Percentiles rank a stretch among this genome's conserved stretches.
phyloP scores from a whole-genome alignment of 805 yeast species.

The Candida patagonica region DNA sequence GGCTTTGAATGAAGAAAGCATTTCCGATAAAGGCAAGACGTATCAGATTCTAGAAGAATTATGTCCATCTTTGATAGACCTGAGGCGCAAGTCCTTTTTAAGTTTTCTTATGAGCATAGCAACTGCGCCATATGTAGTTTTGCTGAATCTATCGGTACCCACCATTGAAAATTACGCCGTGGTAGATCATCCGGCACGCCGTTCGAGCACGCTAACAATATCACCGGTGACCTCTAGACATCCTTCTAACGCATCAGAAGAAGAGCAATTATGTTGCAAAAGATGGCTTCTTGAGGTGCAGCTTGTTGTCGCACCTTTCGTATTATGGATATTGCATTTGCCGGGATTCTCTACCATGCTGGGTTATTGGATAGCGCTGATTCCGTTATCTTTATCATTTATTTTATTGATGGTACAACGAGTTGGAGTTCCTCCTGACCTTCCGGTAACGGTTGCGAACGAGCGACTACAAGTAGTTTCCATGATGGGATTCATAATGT shows the following conservation, averaged over 20 bases:
- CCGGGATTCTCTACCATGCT: neutral
- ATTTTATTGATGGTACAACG: constrained; percentile 9
- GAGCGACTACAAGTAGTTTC: constrained; percentile 13
- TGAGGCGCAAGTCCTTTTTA: constrained; percentile 19
- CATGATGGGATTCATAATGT: constrained; percentile 49
- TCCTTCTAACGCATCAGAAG: too few species aligned
- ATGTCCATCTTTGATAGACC: constrained; percentile 24
- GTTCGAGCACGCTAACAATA: neutral
- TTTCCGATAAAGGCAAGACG: neutral
- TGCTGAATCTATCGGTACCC: constrained; percentile 27
- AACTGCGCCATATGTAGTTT: constrained; percentile 25
- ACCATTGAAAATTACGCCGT: constrained; percentile 19
- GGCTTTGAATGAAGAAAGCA: neutral
- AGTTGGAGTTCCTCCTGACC: constrained; percentile 3
- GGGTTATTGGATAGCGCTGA: neutral
- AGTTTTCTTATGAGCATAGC: constrained; percentile 21
- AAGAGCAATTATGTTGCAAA: neutral
- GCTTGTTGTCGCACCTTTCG: neutral
- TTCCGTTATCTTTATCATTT: constrained; percentile 2
- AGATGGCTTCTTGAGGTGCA: constrained; percentile 2
- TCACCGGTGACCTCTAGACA: neutral
- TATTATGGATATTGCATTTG: neutral
- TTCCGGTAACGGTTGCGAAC: constrained; percentile 1
- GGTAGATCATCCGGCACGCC: neutral
- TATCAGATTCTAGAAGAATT: constrained; percentile 11